Base-by-base conservation (phyloP, 2,329 filamentous ascomycete species). In the Neonectria punicea region DNA sequence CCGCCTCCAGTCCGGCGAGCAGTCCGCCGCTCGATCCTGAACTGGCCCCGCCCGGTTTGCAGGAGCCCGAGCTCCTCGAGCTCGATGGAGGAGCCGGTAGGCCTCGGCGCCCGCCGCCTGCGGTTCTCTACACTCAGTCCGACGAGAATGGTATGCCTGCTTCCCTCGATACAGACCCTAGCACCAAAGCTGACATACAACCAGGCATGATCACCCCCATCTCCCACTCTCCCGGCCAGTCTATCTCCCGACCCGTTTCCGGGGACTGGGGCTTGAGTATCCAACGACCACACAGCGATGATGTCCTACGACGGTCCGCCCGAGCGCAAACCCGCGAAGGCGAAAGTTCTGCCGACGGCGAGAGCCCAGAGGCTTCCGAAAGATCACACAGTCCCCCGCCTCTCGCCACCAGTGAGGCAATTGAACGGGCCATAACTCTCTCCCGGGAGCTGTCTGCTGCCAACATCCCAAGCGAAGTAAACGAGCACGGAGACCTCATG, bases 381-480 rank as follows among this genome's bases (percentile, higher is more conserved):
- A 80, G 92, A 63, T 92, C 94, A 0, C 84, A 87, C n/a, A 97
- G 93, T 72, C 93, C 93, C 0, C 92, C 93, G 6, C 90, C 90
- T 1, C 75, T 94, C 18, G 87, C 89, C 1, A 86, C 89, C 0
- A 85, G 86, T 53, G 93, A 97, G 76, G 95, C 94, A 8, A 86
- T 97, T 63, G 89, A 93, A 66, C 89, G 96, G 70, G 96, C 96
- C 8, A 89, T 92, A 75, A 89, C 91, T 30, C 85, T 99, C 11
- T 97, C 95, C 10, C 92, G 93, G 76, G 94, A 94, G 77, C 86
- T 99, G 3, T 93, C 93, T 50, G 91, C 89, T 3, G 96, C 92
- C 53, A 98, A 98, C 75, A 98, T 99, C 64, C 93, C 94, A 6
- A 96, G 92, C 62, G 91, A 93, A 69, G 90, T 99, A n/a, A 98